Evolutionary conservation across 352 stramenopile species (phyloP), one percentile per base, ranked within the genome.

Genomic region (Globisporangium irregulare): DNA sequence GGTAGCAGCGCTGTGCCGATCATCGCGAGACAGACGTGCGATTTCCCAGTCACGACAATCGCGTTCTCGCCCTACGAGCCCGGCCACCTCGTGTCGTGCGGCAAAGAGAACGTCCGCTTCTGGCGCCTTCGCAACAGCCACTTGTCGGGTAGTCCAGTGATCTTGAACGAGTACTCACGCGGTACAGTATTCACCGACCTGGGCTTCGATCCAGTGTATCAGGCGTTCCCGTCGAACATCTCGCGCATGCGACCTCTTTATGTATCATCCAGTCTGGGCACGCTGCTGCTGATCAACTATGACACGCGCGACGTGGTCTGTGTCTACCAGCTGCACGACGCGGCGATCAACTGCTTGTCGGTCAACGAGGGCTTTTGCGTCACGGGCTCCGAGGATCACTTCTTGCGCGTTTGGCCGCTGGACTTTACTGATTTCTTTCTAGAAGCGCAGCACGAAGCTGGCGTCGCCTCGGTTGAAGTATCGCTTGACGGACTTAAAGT

Each of bases 381-480:
- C 18, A 97, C 92, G 8, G 90, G 86, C 20, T 88, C 86, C 0
- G 86, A 89, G 29, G 93, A 98, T 67, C 79, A 80, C n/a, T 93
- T 87, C 64, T 69, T 98, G 14, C 87, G 93, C 1, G 86, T 98
- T 64, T 98, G 93, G 93, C 90, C 93, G 9, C 73, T 97, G 1
- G 92, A 97, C 73, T 98, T 98, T 64, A 81, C 81, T 15, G 90
- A 97, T 70, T 98, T 95, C 70, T 95, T 97, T 68, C 71, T 98
- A 32, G 93, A 98, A 72, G 93, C 90, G 22, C 76, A 90, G 24
- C 89, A 97, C 59, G 89, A 97, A 50, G 77, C 77, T 1, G 62
- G 81, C 0, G 89, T 98, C 4, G 72, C 70, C 5, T 78, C 70
- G 7, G 76, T 92, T 8, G 79, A 93, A 64, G 78, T 97, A 2